phyloP scores from a whole-genome alignment of 495 filamentous ascomycete species.

The Aspergillus asperescens region DNA sequence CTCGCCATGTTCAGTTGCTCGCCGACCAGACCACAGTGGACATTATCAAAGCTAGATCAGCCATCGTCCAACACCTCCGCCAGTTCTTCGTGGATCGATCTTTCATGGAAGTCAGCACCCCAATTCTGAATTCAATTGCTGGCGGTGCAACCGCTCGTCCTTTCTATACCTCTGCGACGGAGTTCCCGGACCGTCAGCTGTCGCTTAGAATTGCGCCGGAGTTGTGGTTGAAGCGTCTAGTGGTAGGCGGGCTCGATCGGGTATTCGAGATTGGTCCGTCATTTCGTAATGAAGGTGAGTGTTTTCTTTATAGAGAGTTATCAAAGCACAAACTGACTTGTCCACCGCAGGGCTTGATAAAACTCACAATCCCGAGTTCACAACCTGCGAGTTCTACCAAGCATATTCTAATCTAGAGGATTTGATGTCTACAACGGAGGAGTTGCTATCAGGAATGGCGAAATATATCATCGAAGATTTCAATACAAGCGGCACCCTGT shows the following conservation, averaged over 20 bases:
- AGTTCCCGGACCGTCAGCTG: conserved; percentile 62
- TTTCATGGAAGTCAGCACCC: conserved; percentile 86
- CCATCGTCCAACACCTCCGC: conserved; percentile 68
- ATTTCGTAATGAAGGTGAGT: conserved; percentile 85
- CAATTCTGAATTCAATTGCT: conserved; percentile 69
- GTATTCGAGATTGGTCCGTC: conserved; percentile 91
- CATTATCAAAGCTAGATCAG: conserved; percentile 64
- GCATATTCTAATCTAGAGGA: conserved; percentile 74
- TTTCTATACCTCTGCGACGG: conserved; percentile 69
- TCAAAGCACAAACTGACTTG: background rate
- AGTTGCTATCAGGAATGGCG: conserved; percentile 56
- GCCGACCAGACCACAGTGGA: conserved; percentile 61
- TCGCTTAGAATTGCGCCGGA: conserved; percentile 86
- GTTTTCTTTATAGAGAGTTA: background rate
- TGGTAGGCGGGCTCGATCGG: conserved; percentile 82
- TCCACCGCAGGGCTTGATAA: conserved; percentile 59
- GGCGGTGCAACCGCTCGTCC: conserved; percentile 82
- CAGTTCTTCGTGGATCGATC: conserved; percentile 62
- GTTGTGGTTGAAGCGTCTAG: conserved; percentile 87
- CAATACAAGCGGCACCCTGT: conserved; percentile 45
- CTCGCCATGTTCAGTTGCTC: conserved; percentile 73
- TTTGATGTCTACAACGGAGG: conserved; percentile 69
- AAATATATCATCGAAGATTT: conserved; percentile 41
- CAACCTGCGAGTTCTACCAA: conserved; percentile 93
- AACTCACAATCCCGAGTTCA: conserved; percentile 95